A percentile compares a stretch with the other conserved stretches of the same genome.
Evolutionary conservation across 2,329 filamentous ascomycete genomes (phyloP).

Genomic region (Berkeleyomyces basicola): DNA sequence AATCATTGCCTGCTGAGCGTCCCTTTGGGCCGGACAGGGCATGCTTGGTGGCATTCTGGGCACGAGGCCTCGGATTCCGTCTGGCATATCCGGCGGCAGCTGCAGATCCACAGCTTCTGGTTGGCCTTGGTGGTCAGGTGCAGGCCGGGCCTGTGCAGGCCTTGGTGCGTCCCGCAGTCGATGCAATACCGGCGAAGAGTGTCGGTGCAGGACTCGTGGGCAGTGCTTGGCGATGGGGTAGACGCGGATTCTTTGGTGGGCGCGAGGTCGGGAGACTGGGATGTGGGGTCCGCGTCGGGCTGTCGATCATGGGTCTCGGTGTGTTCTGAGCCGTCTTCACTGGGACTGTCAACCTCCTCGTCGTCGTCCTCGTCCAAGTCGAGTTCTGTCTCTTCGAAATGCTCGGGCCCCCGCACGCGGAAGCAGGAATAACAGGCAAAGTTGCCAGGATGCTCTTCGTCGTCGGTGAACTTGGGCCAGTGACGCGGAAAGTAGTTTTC

Average conservation of each 20-base stretch:
- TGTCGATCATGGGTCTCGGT: not conserved
- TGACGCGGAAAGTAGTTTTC: slow-evolving; percentile 27
- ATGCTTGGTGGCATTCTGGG: slow-evolving; percentile 22
- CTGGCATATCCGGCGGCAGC: slow-evolving; percentile 23
- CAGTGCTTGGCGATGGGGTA: not conserved
- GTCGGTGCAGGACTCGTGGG: slow-evolving; percentile 13
- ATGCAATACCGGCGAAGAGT: slow-evolving; percentile 26
- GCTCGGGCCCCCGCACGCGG: slow-evolving; percentile 24
- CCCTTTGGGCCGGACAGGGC: slow-evolving; percentile 16
- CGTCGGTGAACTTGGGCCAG: slow-evolving; percentile 20
- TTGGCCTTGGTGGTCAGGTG: slow-evolving; percentile 23
- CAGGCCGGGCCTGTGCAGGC: slow-evolving; percentile 24
- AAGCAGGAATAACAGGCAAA: slow-evolving; percentile 28
- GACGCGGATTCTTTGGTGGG: not conserved
- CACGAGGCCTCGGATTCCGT: slow-evolving; percentile 23
- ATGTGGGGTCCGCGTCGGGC: not conserved
- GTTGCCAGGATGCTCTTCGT: slow-evolving; percentile 23
- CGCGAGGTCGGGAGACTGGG: not conserved
- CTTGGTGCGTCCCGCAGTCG: slow-evolving; percentile 24
- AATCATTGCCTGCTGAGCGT: no score
- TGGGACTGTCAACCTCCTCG: not conserved
- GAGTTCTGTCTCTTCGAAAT: slow-evolving; percentile 24
- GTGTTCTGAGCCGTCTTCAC: not conserved
- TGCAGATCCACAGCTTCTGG: slow-evolving; percentile 26
- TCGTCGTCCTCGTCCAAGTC: slow-evolving; percentile 10